phyloP scores from a whole-genome alignment of 306 rosid genomes.

The Casuarina equisetifolia region DNA sequence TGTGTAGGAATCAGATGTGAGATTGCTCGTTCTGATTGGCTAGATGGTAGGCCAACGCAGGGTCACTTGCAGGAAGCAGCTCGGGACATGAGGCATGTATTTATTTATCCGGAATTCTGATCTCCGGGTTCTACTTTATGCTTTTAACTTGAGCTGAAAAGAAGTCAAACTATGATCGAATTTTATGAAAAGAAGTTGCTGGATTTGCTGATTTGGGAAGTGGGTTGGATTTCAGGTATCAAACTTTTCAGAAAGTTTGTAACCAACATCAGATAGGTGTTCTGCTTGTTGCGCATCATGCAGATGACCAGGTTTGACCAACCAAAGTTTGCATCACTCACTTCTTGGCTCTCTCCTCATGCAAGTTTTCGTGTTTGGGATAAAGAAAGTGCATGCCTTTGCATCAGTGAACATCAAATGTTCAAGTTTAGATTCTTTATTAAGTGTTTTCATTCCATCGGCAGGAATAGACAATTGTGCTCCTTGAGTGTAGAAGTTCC shows the following conservation, averaged over 20 bases:
- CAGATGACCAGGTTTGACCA: conserved; percentile 80
- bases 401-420: not conserved
- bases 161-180: not conserved
- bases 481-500: not conserved
- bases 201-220: conserved; percentile 5
- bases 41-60: conserved; percentile 74
- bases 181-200: not conserved
- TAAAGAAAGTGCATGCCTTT: not conserved
- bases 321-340: conserved; percentile 1
- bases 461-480: conserved; percentile 7
- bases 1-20: conserved; percentile 73
- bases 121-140: not conserved
- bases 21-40: conserved; percentile 76
- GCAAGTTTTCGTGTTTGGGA: not conserved
- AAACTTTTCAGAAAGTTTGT: conserved; percentile 71
- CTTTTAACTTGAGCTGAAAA: not conserved
- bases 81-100: conserved; percentile 75
- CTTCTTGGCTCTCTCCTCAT: not conserved
- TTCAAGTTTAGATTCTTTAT: not conserved
- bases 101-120: not conserved
- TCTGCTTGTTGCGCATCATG: conserved; percentile 87
- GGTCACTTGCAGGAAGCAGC: conserved; percentile 97
- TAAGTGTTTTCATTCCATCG: conserved; percentile 21
- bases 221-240: conserved; percentile 56
- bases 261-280: conserved; percentile 59